Percentiles rank a stretch among this genome's conserved stretches.
Evolutionary conservation across 2,329 filamentous ascomycete species (phyloP).

Genomic region (Penicillium sp.): DNA sequence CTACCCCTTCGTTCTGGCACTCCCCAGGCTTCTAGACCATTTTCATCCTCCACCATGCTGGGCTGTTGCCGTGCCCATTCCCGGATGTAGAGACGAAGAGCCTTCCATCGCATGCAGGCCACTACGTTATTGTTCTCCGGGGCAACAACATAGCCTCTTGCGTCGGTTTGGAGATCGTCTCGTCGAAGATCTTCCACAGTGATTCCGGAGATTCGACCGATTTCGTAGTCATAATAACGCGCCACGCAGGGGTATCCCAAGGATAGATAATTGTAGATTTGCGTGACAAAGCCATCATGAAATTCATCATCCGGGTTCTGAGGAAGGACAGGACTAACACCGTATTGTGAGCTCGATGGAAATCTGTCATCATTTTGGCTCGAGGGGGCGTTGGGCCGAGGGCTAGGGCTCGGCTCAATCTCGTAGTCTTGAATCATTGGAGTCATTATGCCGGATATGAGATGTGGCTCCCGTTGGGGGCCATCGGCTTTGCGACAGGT

Average conservation of each 20-base stretch:
- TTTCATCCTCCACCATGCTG: constrained; percentile 60
- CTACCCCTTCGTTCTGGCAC: constrained; percentile 60
- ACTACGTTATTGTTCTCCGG: constrained; percentile 46
- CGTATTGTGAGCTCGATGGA: neutral
- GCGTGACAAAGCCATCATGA: constrained; percentile 81
- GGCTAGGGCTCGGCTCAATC: neutral
- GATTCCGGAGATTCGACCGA: constrained; percentile 77
- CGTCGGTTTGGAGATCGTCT: constrained; percentile 66
- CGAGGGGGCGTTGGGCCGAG: constrained; percentile 1
- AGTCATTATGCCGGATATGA: constrained; percentile 27
- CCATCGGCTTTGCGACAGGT: constrained; percentile 34
- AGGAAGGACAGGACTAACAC: constrained; percentile 28
- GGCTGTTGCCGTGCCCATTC: constrained; percentile 92
- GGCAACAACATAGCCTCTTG: constrained; percentile 71
- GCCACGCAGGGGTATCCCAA: constrained; percentile 88
- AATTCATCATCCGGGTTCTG: constrained; percentile 62
- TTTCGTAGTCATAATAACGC: constrained; percentile 77
- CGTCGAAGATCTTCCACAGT: constrained; percentile 66
- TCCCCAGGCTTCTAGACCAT: constrained; percentile 65
- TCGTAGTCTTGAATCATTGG: constrained; percentile 22
- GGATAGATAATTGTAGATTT: constrained; percentile 96
- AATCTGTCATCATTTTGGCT: constrained; percentile 2
- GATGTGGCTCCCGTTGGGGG: constrained; percentile 10
- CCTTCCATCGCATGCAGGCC: constrained; percentile 75
- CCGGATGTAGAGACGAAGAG: constrained; percentile 76